Conservation (phyloP, 495 filamentous ascomycete species). For the Penicillium canescens region DNA sequence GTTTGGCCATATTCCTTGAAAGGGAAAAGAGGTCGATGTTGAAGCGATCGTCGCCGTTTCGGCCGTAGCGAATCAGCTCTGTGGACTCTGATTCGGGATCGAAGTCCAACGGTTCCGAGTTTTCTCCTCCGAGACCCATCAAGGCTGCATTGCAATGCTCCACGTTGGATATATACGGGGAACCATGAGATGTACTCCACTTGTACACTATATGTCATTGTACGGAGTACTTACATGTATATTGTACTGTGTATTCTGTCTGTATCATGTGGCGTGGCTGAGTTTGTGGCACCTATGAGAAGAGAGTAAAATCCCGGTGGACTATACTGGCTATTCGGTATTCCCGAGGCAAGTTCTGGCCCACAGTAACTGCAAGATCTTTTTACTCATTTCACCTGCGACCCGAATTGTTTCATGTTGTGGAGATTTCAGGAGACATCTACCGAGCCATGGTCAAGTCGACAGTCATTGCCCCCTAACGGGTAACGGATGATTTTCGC, state of each 20-base stretch:
- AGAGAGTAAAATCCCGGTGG: no score
- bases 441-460: conserved; percentile 9
- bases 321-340: no score
- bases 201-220: neutral
- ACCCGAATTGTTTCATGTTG: conserved; percentile 30
- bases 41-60: conserved; percentile 22
- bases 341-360: neutral
- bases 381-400: conserved; percentile 11
- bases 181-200: conserved; percentile 1
- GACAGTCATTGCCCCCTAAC: no score
- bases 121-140: conserved; percentile 28
- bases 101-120: conserved; percentile 26
- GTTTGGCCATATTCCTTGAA: neutral
- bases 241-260: neutral
- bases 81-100: conserved; percentile 25
- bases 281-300: no score
- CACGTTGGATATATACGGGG: conserved; percentile 1
- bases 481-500: neutral
- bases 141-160: conserved; percentile 10
- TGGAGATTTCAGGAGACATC: conserved; percentile 12
- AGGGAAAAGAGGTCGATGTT: conserved; percentile 1
- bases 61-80: conserved; percentile 20
- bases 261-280: no score
- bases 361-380: neutral
- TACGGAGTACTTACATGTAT: neutral